Base-by-base conservation (phyloP, 2,329 filamentous ascomycete species). In the Xylaria sp. region DNA sequence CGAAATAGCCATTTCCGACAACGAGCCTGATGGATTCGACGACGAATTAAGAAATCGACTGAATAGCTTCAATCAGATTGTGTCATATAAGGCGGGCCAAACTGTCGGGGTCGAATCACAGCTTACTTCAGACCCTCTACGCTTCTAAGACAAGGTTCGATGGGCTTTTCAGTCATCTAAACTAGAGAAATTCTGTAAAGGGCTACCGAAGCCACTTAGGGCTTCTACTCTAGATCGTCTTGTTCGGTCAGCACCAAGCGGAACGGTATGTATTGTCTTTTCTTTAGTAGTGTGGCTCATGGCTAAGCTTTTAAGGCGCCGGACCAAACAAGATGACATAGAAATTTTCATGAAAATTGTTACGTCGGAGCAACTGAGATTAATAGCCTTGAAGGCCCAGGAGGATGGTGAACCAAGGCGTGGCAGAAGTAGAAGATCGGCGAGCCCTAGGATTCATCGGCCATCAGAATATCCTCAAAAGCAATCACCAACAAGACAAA, bases 141-240 rank as follows among this genome's bases (percentile, higher is more conserved):
- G 63, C 25, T 36, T 53, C 20, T 30, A 20, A 15, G 53, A 59
- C n/a, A 53, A 59, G 34, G 1, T 66, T 55, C 50, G 32, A 23
- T 68, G 66, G 58, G 30, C 57, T 30, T 43, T 32, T 41, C 32
- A 32, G 32, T 57, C 50, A 18, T 59, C 66, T 13, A 65, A 65
- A 46, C 25, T 65, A 43, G 66, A 65, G 18, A 65, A 45, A 18
- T 68, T 52, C n/a, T 65, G 58, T 39, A 32, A 39, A 25, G 46
- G 62, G 66, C 7, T 56, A 65, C n/a, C 46, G 53, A 43, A 36
- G n/a, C 20, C 36, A 62, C 34, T 5, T 68, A 3, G 34, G n/a
- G 10, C 39, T 68, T 23, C 25, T 65, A 12, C 50, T 68, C 8
- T 57, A 65, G 18, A 39, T 68, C n/a, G 61, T 68, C 6, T 52